Percentiles rank a stretch among this genome's conserved stretches.
Conservation (phyloP, 164 flowering plant genomes). For the Chimonanthus praecox region DNA sequence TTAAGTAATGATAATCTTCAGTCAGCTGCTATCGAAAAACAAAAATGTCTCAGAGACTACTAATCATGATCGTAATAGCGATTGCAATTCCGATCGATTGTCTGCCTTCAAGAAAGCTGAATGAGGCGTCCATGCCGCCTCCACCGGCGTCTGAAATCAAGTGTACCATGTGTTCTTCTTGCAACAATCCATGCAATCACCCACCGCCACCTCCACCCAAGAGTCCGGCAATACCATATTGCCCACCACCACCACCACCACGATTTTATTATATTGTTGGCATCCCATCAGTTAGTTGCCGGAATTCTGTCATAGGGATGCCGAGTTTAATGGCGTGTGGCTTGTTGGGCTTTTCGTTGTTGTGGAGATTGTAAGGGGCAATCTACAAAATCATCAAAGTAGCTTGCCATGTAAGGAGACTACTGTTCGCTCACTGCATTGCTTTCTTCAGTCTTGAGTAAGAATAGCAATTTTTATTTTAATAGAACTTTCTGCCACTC, state of each 20-base stretch:
- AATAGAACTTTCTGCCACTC: no score
- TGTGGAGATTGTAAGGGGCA: slow-evolving; percentile 1
- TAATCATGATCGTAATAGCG: background rate
- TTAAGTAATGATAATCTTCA: no score
- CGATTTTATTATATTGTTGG: background rate
- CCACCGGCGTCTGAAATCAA: background rate
- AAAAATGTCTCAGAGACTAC: background rate
- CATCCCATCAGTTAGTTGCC: background rate
- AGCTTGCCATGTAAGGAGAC: no score
- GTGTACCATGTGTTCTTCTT: slow-evolving; percentile 4
- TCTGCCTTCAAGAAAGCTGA: background rate
- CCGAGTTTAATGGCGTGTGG: background rate
- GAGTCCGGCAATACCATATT: background rate
- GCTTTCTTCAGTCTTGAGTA: no score
- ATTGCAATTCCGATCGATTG: background rate
- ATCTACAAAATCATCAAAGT: no score
- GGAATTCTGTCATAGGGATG: background rate
- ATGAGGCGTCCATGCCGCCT: background rate
- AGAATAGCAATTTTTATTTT: no score
- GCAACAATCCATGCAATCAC: slow-evolving; percentile 1
- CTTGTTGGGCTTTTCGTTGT: background rate
- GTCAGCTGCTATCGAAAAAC: background rate
- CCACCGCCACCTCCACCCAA: background rate
- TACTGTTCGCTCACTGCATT: no score
- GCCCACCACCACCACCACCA: slow-evolving; percentile 3